Evolutionary conservation across 2,329 filamentous ascomycete species (phyloP).

Genomic region (Moelleriella libera): DNA sequence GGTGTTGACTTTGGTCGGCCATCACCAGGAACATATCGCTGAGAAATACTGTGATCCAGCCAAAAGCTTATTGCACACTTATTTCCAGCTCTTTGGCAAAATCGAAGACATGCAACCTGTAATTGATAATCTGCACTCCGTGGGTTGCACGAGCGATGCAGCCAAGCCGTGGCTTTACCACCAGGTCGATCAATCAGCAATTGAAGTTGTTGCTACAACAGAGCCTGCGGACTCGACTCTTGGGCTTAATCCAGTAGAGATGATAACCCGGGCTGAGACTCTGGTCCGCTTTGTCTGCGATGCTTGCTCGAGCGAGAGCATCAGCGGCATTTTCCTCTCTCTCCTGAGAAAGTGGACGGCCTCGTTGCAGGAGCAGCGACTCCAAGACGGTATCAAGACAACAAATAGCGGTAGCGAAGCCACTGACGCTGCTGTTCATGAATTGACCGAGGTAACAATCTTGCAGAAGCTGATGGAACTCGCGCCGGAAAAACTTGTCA

Average conservation of each 20-base stretch:
- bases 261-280: constrained; percentile 32
- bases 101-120: constrained; percentile 33
- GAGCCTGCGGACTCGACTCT: constrained; percentile 6
- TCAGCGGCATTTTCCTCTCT: constrained; percentile 45
- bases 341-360: constrained; percentile 45
- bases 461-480: constrained; percentile 51
- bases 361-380: constrained; percentile 6
- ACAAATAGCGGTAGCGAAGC: constrained; percentile 1
- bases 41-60: constrained; percentile 30
- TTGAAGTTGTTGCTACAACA: constrained; percentile 32
- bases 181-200: constrained; percentile 25
- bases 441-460: constrained; percentile 44
- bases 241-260: constrained; percentile 22
- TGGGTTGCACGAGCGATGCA: constrained; percentile 24
- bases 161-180: constrained; percentile 38
- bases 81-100: constrained; percentile 41
- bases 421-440: constrained; percentile 25
- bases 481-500: constrained; percentile 48
- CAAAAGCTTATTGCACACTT: constrained; percentile 36
- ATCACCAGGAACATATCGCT: constrained; percentile 16
- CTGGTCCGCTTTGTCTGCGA: constrained; percentile 35
- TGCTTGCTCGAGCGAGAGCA: constrained; percentile 38
- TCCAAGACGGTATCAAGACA: too few species aligned
- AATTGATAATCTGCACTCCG: constrained; percentile 39
- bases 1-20: constrained; percentile 41